Evolutionary conservation across 2,329 filamentous ascomycete species (phyloP).

Genomic region (Stromatinia cepivora): DNA sequence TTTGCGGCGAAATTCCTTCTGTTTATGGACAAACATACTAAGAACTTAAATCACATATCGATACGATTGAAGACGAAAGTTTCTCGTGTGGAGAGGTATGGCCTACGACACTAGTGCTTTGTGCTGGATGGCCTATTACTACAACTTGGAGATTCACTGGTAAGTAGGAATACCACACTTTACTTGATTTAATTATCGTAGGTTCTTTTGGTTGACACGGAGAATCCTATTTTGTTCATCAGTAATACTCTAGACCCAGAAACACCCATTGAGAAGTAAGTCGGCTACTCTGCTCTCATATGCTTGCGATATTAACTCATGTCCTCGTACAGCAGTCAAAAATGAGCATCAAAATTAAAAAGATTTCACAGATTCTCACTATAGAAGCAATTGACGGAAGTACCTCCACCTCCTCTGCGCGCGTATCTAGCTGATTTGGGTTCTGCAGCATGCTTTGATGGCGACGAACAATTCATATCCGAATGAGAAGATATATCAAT

Average conservation of each 20-base stretch:
- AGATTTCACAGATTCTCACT: conserved; percentile 48
- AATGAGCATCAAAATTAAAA: conserved; percentile 43
- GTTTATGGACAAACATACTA: conserved; percentile 3
- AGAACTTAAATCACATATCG: conserved; percentile 1
- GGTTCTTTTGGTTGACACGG: conserved; percentile 41
- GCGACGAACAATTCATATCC: conserved; percentile 24
- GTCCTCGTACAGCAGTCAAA: conserved; percentile 29
- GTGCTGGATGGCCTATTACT: conserved; percentile 39
- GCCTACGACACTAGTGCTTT: conserved; percentile 40
- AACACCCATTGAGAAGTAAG: conserved; percentile 35
- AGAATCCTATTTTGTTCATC: conserved; percentile 41
- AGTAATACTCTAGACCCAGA: conserved; percentile 42
- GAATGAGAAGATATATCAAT: conserved; percentile 25
- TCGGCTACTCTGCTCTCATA: background rate
- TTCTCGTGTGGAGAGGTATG: conserved; percentile 46
- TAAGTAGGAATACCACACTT: background rate
- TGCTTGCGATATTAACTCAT: background rate
- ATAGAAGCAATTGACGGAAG: conserved; percentile 53
- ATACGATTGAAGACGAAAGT: conserved; percentile 41
- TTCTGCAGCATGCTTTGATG: conserved; percentile 22
- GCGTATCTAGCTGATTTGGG: background rate
- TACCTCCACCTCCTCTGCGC: conserved; percentile 33
- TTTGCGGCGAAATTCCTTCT: background rate
- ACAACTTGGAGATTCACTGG: conserved; percentile 33
- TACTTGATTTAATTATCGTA: background rate